Evolutionary conservation across 441 rosid species (phyloP), one percentile per base, ranked within the genome.

Genomic region (Euphorbia celastroides): DNA sequence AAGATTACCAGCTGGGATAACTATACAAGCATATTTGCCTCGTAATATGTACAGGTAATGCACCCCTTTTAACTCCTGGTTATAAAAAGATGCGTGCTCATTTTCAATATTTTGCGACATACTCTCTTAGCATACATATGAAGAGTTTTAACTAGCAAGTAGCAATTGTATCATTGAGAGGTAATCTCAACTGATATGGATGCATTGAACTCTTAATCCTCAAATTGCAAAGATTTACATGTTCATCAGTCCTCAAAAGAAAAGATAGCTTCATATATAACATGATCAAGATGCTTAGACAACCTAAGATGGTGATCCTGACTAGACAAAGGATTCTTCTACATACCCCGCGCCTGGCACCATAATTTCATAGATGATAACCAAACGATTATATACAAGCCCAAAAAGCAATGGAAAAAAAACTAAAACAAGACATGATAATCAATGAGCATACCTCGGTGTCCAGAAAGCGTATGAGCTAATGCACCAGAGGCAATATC

Each of bases 401-500:
- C 58, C 57, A 25, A 55, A 23, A 19, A 57, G 8, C 56, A 51
- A 6, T 8, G 16, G 60, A 9, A 27, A 5, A 57, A 5, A 17
- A 34, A 3, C 17, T 1, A 25, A 55, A 55, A 55, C 31, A 52
- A 52, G 57, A 23, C 46, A 8, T 59, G 7, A 61, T 13, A 26
- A 65, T 12, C 34, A 19, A 61, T 20, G 9, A 28, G 52, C 85
- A 74, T 85, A 91, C 99, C 96, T 46, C 92, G 95, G 75, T 91
- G 99, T 75, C 99, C 97, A 61, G 99, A 93, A 54, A 93, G 85
- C 0, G 95, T 93, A 73, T 93, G 95, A 55, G 96, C 66, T 72
- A 89, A 85, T 54, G 96, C 93, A 68, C 96, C 99, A 20, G 97
- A 93, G 70, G 92, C 84, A 70, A 93, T 79, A 81, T 91, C 99